Conservation (phyloP, 345 rosid genomes). For the Eucalyptus pauciflora region DNA sequence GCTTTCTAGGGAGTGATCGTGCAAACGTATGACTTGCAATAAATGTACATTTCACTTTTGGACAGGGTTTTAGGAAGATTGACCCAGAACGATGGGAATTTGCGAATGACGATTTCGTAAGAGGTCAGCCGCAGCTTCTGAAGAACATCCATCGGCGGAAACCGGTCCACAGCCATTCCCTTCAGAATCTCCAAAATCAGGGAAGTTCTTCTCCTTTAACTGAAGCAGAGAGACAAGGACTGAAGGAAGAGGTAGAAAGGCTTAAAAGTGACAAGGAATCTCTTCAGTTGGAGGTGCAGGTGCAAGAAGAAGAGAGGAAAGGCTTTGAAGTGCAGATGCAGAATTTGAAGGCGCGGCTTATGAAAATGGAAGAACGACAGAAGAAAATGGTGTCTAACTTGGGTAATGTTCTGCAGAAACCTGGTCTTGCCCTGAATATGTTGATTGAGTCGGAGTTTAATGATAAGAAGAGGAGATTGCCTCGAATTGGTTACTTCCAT, state of each 20-base stretch:
- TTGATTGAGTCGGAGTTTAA: constrained; percentile 36
- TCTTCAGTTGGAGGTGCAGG: constrained; percentile 40
- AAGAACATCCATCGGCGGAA: constrained; percentile 87
- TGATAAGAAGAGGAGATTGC: constrained; percentile 60
- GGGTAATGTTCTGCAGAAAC: constrained; percentile 47
- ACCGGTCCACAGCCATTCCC: constrained; percentile 90
- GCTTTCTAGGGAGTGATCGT: not conserved
- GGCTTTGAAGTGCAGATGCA: constrained; percentile 46
- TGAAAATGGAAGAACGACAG: constrained; percentile 51
- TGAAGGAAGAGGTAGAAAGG: constrained; percentile 53
- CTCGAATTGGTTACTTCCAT: constrained; percentile 29
- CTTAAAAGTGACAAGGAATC: constrained; percentile 43
- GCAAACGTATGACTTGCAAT: not conserved
- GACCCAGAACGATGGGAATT: constrained; percentile 97
- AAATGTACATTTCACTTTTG: not conserved
- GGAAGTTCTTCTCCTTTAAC: constrained; percentile 29
- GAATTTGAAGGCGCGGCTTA: constrained; percentile 50
- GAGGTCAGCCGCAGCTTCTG: constrained; percentile 63
- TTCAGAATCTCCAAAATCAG: constrained; percentile 42
- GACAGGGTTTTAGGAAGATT: constrained; percentile 74
- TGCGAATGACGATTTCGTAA: constrained; percentile 71
- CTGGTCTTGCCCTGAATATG: constrained; percentile 47
- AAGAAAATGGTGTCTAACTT: constrained; percentile 37
- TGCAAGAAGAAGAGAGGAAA: constrained; percentile 41
- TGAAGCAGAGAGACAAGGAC: constrained; percentile 54